Conservation (phyloP, 257 asterid genomes). For the Lavandula angustifolia region DNA sequence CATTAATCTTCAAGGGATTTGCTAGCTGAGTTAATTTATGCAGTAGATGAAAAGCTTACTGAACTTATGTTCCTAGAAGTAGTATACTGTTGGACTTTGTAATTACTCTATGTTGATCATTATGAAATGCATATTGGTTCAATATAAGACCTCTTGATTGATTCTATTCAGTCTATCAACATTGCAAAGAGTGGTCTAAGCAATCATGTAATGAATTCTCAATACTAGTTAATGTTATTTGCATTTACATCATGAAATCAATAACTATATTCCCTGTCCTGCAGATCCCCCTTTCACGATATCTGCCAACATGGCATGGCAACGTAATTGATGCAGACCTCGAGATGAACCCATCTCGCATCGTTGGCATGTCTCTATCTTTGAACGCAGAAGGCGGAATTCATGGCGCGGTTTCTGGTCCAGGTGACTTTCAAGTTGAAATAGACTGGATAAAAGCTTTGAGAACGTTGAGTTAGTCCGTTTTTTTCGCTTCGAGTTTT, state of each 20-base stretch:
- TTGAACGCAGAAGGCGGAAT: conserved; percentile 84
- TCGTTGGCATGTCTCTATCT: conserved; percentile 79
- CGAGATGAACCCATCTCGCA: conserved; percentile 90
- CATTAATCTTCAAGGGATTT: background rate
- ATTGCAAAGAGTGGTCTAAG: background rate
- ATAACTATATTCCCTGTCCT: conserved; percentile 5
- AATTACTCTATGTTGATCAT: background rate
- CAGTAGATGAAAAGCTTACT: background rate
- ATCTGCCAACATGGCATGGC: conserved; percentile 96
- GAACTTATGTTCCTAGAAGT: conserved; percentile 2
- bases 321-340: conserved; percentile 73
- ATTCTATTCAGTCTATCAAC: background rate
- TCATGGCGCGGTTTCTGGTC: conserved; percentile 72
- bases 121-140: background rate
- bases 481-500: background rate
- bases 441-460: conserved; percentile 93
- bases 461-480: conserved; percentile 44
- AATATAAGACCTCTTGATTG: conserved; percentile 4
- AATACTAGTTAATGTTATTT: background rate
- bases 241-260: background rate
- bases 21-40: background rate
- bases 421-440: conserved; percentile 80
- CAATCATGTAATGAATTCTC: background rate
- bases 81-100: background rate
- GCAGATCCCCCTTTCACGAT: conserved; percentile 88